Evolutionary conservation across 768 basidiomycete species (phyloP).

Genomic region (Fomitopsis pulvina): DNA sequence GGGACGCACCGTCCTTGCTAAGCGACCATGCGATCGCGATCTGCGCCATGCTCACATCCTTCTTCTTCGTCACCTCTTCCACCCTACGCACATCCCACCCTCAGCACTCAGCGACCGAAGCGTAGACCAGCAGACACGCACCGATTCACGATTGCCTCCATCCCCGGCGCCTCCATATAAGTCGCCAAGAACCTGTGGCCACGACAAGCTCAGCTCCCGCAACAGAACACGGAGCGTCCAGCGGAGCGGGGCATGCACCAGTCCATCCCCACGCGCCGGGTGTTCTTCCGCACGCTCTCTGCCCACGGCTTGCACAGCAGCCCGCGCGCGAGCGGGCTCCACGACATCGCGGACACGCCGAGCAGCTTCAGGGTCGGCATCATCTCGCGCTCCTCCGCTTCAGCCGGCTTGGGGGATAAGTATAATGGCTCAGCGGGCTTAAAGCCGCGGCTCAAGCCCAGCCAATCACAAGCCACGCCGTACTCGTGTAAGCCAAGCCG

Average conservation of each 20-base stretch:
- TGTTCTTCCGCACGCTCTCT: conserved; percentile 12
- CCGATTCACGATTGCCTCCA: conserved; percentile 12
- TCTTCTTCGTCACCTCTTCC: conserved; percentile 34
- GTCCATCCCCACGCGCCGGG: conserved; percentile 18
- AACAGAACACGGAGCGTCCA: not conserved
- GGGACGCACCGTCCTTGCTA: conserved; percentile 5
- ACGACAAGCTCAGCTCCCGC: conserved; percentile 20
- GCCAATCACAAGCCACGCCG: too few species aligned
- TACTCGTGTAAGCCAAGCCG: too few species aligned
- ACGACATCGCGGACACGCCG: conserved; percentile 29
- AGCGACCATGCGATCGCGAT: conserved; percentile 22
- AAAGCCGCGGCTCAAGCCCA: too few species aligned
- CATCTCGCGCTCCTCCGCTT: too few species aligned
- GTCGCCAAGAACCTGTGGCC: conserved; percentile 9
- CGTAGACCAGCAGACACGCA: not conserved
- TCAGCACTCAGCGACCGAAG: not conserved
- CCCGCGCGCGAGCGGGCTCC: conserved; percentile 31
- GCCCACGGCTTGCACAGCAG: conserved; percentile 21
- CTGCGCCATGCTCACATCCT: conserved; percentile 28
- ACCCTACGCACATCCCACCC: conserved; percentile 15
- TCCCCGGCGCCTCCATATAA: conserved; percentile 7
- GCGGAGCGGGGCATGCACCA: conserved; percentile 5
- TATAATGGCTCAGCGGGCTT: too few species aligned
- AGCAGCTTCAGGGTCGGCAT: not conserved
- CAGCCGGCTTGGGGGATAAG: too few species aligned